Base-by-base conservation (phyloP, 1,139 yeast genomes). In the Nakaseomyces bracarensis region DNA sequence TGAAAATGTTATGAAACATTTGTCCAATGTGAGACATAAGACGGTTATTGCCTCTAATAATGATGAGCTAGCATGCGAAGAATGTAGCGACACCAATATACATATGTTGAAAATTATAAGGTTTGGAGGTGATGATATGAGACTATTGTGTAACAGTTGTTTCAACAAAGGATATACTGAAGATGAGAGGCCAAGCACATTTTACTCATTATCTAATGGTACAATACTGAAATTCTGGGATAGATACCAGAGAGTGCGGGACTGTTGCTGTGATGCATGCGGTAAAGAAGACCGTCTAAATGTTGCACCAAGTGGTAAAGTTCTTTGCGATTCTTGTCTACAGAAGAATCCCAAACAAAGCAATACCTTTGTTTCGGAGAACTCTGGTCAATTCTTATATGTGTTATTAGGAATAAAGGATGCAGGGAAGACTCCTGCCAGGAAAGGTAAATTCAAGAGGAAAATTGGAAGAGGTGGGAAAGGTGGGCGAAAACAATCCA, bases 101-200 rank as follows among this genome's bases (percentile, higher is more conserved):
- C 81, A 76, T 54, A 74, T 72, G 50, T 60, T 77, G 40, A 67
- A 65, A 40, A 65, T 78, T 34, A 61, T 72, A 7, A 58, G 82
- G 38, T 74, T 68, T 55, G 82, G 79, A 1, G 73, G 78, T 18
- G 67, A 71, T 16, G 79, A 74, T 49, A 71, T 77, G 71, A 59
- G 70, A 0, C 58, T 76, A 46, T 53, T 75, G 21, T 78, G 84
- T 54, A 64, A 64, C 28, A 41, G 47, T 8, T 78, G 84, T 54
- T 59, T 68, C 18, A 55, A 52, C n/a, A 71, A 70, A 45, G 71
- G 67, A 39, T 48, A 47, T 34, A 34, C 44, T 11, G 58, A 45
- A 9, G 42, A 43, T 1, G 74, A 70, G 30, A 65, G 64, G 38
- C 72, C 78, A 0, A 65, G 74, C 1, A 73, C 77, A 1, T 71